Evolutionary conservation across 164 flowering plant genomes (phyloP).

Genomic region (Vitis labrusca): DNA sequence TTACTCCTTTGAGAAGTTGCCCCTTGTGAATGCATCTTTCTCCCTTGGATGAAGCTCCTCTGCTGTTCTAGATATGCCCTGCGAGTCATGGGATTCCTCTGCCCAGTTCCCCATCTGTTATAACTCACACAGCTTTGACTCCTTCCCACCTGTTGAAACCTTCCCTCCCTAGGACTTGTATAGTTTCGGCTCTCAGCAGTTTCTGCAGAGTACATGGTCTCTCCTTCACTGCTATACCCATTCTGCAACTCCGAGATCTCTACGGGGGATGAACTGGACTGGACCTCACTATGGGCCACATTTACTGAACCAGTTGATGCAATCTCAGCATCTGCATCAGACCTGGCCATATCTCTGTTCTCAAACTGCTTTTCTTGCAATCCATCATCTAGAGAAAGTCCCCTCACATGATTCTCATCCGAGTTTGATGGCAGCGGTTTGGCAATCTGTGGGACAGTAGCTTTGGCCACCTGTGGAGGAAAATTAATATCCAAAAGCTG

Average conservation of each 20-base stretch:
- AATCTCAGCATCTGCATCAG: slow-evolving; percentile 44
- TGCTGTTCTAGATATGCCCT: slow-evolving; percentile 54
- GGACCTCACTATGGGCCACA: slow-evolving; percentile 63
- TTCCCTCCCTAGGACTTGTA: slow-evolving; percentile 66
- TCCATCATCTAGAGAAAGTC: slow-evolving; percentile 15
- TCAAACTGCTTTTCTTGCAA: slow-evolving; percentile 22
- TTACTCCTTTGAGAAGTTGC: slow-evolving; percentile 74
- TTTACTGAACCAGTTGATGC: slow-evolving; percentile 59
- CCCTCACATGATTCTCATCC: slow-evolving; percentile 40
- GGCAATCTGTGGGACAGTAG: slow-evolving; percentile 26
- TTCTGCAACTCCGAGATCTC: slow-evolving; percentile 33
- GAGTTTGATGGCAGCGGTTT: slow-evolving; percentile 32
- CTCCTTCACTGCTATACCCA: slow-evolving; percentile 78
- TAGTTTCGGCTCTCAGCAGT: slow-evolving; percentile 95
- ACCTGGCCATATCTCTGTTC: slow-evolving; percentile 19
- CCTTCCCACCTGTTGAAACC: slow-evolving; percentile 75
- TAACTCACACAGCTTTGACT: slow-evolving; percentile 92
- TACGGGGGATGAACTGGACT: slow-evolving; percentile 61
- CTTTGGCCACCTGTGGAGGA: slow-evolving; percentile 59
- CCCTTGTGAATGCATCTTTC: slow-evolving; percentile 73
- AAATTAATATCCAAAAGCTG: slow-evolving; percentile 91
- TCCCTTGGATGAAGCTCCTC: slow-evolving; percentile 57
- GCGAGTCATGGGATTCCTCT: slow-evolving; percentile 43
- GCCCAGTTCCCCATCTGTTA: slow-evolving; percentile 69
- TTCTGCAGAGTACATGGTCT: slow-evolving; percentile 97